These are phyloP conservation scores for Petunia hybrid DNA, from an alignment of 305 asterid species.

Conservation along the genomic window DNA sequence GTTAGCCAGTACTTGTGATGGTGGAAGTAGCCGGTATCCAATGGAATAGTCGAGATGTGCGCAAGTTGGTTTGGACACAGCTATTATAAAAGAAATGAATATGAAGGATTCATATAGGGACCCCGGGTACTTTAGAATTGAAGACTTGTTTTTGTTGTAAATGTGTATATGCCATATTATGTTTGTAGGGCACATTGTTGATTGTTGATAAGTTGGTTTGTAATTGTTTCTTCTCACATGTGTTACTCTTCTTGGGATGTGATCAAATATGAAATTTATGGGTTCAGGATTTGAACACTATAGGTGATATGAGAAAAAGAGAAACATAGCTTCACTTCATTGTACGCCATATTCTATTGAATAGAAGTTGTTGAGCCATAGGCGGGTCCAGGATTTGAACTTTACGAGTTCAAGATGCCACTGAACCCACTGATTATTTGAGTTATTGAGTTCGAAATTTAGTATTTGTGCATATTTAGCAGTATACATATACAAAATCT, in stretches of 20 bases:
- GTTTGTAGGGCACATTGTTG: not conserved
- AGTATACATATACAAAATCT: too few relatives aligned
- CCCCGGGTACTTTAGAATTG: not conserved
- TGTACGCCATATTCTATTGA: constrained; percentile 10
- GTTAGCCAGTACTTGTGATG: not conserved
- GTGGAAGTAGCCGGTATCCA: not conserved
- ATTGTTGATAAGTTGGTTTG: constrained; percentile 7
- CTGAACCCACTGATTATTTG: too few relatives aligned
- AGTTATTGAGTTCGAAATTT: too few relatives aligned
- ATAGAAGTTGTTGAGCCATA: not conserved
- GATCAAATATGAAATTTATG: not conserved
- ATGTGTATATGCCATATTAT: not conserved
- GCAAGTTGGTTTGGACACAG: not conserved
- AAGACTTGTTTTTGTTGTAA: not conserved
- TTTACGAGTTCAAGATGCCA: too few relatives aligned
- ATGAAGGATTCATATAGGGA: not conserved
- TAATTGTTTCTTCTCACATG: constrained; percentile 14
- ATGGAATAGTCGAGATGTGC: not conserved
- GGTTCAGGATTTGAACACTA: not conserved
- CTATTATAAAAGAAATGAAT: not conserved
- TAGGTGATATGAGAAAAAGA: not conserved
- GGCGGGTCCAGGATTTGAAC: too few relatives aligned
- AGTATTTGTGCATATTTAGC: too few relatives aligned
- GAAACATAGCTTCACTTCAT: too few relatives aligned
- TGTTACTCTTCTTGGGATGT: constrained; percentile 1